Percentiles rank a stretch among this genome's conserved stretches.
phyloP scores from a whole-genome alignment of 768 basidiomycete genomes.

The Termitomyces sp. region DNA sequence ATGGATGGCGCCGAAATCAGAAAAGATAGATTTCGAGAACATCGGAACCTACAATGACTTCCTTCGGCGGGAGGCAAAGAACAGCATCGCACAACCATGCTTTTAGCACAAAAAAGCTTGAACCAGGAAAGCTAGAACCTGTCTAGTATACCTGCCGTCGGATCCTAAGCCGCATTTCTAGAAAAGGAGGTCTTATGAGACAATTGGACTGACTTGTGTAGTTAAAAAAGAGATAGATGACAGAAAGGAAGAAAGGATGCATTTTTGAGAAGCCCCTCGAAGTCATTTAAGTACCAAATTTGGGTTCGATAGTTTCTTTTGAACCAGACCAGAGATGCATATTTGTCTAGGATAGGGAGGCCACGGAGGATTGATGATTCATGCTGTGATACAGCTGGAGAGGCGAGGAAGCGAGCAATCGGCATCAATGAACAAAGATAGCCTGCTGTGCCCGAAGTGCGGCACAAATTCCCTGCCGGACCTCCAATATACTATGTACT shows the following conservation, averaged over 20 bases:
- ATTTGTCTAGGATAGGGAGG: background rate
- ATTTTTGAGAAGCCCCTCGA: background rate
- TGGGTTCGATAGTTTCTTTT: background rate
- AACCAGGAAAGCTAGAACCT: background rate
- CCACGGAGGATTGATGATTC: background rate
- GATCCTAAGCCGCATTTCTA: background rate
- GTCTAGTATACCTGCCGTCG: background rate
- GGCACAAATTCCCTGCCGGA: background rate
- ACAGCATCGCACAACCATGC: background rate
- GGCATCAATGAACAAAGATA: background rate
- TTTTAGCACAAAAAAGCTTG: background rate
- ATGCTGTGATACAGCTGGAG: background rate
- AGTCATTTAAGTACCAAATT: background rate
- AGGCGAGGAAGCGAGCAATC: background rate
- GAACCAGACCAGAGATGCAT: background rate
- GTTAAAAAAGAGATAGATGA: too few relatives aligned
- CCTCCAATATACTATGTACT: background rate
- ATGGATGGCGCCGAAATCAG: background rate
- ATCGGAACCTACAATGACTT: background rate
- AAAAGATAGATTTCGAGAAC: background rate
- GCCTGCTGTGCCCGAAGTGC: background rate
- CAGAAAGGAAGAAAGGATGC: too few relatives aligned
- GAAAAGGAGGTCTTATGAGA: background rate
- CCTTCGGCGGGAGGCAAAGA: background rate
- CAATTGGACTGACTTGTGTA: background rate